phyloP scores from a whole-genome alignment of 805 yeast species.

The Wickerhamiella bombiphila region DNA sequence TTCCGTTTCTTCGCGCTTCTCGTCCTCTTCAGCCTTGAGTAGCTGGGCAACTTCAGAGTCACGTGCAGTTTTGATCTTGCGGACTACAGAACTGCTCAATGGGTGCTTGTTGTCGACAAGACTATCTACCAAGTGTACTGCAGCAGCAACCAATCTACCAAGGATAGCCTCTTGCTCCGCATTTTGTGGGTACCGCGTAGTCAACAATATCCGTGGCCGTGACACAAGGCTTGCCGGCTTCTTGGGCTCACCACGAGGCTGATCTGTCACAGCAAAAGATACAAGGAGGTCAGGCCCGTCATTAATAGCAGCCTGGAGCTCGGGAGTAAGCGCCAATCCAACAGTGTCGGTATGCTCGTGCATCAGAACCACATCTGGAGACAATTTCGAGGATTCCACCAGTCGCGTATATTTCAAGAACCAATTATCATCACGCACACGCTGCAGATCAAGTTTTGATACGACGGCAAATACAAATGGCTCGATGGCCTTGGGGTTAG shows the following conservation, averaged over 20 bases:
- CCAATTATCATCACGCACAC: constrained; percentile 60
- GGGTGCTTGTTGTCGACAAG: constrained; percentile 34
- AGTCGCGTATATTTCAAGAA: constrained; percentile 76
- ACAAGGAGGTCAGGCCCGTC: constrained; percentile 37
- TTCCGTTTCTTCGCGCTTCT: constrained; percentile 51
- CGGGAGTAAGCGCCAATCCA: constrained; percentile 38
- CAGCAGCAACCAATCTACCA: constrained; percentile 36
- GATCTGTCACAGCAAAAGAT: constrained; percentile 71
- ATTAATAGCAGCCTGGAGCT: constrained; percentile 27
- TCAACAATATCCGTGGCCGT: constrained; percentile 33
- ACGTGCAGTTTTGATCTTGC: constrained; percentile 67
- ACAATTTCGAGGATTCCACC: constrained; percentile 50
- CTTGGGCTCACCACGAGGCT: constrained; percentile 58
- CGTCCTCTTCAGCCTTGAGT: constrained; percentile 49
- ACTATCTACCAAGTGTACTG: constrained; percentile 46
- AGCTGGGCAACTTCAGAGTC: constrained; percentile 57
- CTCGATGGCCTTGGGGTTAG: constrained; percentile 33
- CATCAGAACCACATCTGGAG: constrained; percentile 72
- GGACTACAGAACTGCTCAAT: constrained; percentile 60
- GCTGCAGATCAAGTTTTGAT: constrained; percentile 69
- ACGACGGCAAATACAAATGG: constrained; percentile 74
- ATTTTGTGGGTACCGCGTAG: constrained; percentile 37
- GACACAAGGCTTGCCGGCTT: constrained; percentile 24
- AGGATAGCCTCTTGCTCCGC: constrained; percentile 36
- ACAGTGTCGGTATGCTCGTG: constrained; percentile 74